Conservation (phyloP, 495 filamentous ascomycete species). For the Talaromyces ruber region DNA sequence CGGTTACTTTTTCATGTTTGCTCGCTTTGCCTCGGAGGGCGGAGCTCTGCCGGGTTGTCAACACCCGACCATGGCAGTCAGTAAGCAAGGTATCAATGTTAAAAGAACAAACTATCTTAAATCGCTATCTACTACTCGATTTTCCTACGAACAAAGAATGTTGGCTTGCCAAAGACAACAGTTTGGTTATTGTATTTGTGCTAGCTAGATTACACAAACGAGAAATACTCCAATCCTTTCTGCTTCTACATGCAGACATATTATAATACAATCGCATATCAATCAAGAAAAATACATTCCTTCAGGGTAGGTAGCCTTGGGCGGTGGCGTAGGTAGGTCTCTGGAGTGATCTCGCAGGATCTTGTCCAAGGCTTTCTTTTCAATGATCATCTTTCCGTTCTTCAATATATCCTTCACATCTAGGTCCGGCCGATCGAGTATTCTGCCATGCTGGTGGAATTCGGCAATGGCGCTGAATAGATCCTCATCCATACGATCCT, state of each 20-base stretch:
- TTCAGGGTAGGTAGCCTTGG: constrained; percentile 16
- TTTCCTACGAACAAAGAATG: background rate
- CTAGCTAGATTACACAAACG: background rate
- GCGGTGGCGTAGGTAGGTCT: constrained; percentile 45
- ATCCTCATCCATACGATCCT: constrained; percentile 32
- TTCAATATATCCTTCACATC: constrained; percentile 93
- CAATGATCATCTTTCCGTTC: constrained; percentile 75
- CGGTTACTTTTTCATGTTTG: constrained; percentile 3
- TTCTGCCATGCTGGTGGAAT: constrained; percentile 55
- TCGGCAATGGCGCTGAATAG: constrained; percentile 41
- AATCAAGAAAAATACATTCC: constrained; percentile 2
- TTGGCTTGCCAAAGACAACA: background rate
- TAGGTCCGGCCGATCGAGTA: constrained; percentile 61
- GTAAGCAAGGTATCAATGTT: background rate
- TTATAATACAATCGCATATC: background rate
- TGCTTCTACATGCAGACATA: background rate
- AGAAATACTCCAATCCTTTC: background rate
- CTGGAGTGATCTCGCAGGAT: constrained; percentile 69
- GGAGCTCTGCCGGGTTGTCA: background rate
- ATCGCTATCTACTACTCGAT: background rate
- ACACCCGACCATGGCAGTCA: background rate
- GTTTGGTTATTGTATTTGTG: background rate
- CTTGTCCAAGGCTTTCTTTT: constrained; percentile 67
- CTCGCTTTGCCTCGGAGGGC: constrained; percentile 1
- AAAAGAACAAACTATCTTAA: background rate